Conservation (phyloP, 805 yeast species). For the Zygoascus bituminiphila region DNA sequence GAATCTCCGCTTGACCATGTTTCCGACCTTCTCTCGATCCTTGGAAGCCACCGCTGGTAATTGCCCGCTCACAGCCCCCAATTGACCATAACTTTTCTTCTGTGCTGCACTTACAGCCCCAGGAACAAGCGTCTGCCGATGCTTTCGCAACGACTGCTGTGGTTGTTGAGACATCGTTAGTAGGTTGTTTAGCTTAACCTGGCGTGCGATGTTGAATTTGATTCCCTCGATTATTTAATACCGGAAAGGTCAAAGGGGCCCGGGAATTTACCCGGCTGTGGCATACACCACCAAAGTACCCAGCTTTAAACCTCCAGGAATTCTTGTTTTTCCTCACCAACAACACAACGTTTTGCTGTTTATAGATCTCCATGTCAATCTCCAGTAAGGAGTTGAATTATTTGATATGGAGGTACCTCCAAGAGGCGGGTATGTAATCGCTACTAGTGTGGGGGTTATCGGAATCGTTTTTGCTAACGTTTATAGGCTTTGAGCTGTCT, state of each 20-base stretch:
- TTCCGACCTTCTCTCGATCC: conserved; percentile 21
- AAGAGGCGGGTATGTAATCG: conserved; percentile 55
- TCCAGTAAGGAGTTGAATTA: conserved; percentile 82
- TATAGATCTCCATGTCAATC: conserved; percentile 49
- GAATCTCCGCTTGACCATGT: conserved; percentile 21
- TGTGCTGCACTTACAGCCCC: conserved; percentile 8
- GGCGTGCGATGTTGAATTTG: no score
- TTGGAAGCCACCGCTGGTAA: conserved; percentile 20
- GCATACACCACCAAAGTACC: neutral
- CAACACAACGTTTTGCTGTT: neutral
- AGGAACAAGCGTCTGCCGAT: conserved; percentile 20
- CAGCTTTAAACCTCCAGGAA: neutral
- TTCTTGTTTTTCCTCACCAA: neutral
- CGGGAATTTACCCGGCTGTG: neutral
- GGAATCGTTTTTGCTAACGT: conserved; percentile 4
- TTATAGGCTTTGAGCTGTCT: conserved; percentile 48
- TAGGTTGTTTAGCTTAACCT: neutral
- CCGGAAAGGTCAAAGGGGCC: neutral
- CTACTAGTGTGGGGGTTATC: neutral
- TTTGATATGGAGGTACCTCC: conserved; percentile 85
- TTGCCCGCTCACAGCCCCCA: conserved; percentile 7
- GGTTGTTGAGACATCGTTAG: conserved; percentile 7
- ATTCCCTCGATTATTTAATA: neutral
- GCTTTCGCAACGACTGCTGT: conserved; percentile 22
- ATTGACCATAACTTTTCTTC: conserved; percentile 11